Evolutionary conservation across 2,329 filamentous ascomycete genomes (phyloP).

Genomic region (Aspergillus spinulosporus): DNA sequence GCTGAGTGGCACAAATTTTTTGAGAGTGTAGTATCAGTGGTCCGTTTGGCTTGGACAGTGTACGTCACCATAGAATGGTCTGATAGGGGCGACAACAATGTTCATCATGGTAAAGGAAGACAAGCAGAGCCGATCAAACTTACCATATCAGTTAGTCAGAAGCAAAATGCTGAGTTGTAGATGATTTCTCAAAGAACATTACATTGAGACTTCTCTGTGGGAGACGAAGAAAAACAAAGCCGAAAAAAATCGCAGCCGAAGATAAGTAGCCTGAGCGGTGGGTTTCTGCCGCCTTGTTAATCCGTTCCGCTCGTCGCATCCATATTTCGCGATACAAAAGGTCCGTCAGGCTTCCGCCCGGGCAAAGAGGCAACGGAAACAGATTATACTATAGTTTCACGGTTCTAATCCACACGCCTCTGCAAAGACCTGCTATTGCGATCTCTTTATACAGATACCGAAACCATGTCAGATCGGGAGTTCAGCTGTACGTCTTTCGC

Average conservation of each 20-base stretch:
- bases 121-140: constrained; percentile 20
- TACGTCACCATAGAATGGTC: constrained; percentile 60
- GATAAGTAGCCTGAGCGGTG: constrained; percentile 26
- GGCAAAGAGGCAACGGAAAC: not conserved
- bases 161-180: not conserved
- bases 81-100: constrained; percentile 64
- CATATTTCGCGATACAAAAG: constrained; percentile 15
- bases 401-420: not conserved
- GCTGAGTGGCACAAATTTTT: constrained; percentile 9
- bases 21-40: constrained; percentile 46
- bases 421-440: not conserved
- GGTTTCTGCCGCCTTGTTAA: constrained; percentile 28
- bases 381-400: not conserved
- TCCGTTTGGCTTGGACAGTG: constrained; percentile 64
- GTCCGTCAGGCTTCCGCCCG: not conserved
- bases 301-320: constrained; percentile 23
- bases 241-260: constrained; percentile 25
- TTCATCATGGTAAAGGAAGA: constrained; percentile 54
- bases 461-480: constrained; percentile 56
- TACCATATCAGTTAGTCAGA: constrained; percentile 29
- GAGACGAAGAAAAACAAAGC: constrained; percentile 22
- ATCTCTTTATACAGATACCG: not conserved
- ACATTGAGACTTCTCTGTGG: constrained; percentile 15
- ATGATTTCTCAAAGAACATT: constrained; percentile 13
- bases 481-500: constrained; percentile 47